Evolutionary conservation across 768 basidiomycete genomes (phyloP).

Genomic region (Candolleomyces aberdarensis): DNA sequence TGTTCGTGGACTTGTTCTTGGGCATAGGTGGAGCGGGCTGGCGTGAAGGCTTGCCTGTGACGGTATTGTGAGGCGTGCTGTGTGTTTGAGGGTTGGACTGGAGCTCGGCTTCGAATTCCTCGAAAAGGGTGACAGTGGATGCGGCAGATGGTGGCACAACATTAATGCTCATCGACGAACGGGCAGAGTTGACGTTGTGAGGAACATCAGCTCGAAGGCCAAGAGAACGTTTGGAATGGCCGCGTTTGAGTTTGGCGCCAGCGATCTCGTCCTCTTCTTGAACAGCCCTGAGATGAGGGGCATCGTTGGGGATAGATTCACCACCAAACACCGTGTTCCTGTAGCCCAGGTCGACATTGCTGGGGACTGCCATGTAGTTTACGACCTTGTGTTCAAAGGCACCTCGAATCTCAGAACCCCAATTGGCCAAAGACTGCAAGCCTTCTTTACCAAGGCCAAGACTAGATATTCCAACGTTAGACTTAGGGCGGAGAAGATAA

Average conservation of each 20-base stretch:
- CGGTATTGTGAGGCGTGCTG: conserved; percentile 60
- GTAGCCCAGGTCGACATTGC: conserved; percentile 38
- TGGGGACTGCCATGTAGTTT: conserved; percentile 36
- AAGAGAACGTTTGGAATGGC: conserved; percentile 40
- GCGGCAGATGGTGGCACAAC: conserved; percentile 50
- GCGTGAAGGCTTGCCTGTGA: conserved; percentile 31
- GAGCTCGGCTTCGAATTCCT: conserved; percentile 44
- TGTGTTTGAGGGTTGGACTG: conserved; percentile 50
- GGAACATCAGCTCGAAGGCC: conserved; percentile 52
- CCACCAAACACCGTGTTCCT: conserved; percentile 49
- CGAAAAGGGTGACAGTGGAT: conserved; percentile 61
- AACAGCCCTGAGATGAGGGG: conserved; percentile 28
- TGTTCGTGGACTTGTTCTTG: conserved; percentile 30
- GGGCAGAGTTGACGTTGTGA: conserved; percentile 29
- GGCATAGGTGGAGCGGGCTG: conserved; percentile 35
- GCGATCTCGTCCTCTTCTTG: conserved; percentile 38
- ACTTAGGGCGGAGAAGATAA: not conserved
- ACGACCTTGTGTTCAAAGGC: conserved; percentile 43
- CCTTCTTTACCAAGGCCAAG: conserved; percentile 62
- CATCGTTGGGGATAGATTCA: conserved; percentile 33
- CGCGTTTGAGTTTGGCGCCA: conserved; percentile 25
- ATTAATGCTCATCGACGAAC: conserved; percentile 46
- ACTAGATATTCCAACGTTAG: conserved; percentile 31
- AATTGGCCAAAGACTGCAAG: conserved; percentile 45
- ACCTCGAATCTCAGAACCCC: conserved; percentile 52